phyloP scores from a whole-genome alignment of 2,329 filamentous ascomycete species.

The Colletotrichum cordylinicola region DNA sequence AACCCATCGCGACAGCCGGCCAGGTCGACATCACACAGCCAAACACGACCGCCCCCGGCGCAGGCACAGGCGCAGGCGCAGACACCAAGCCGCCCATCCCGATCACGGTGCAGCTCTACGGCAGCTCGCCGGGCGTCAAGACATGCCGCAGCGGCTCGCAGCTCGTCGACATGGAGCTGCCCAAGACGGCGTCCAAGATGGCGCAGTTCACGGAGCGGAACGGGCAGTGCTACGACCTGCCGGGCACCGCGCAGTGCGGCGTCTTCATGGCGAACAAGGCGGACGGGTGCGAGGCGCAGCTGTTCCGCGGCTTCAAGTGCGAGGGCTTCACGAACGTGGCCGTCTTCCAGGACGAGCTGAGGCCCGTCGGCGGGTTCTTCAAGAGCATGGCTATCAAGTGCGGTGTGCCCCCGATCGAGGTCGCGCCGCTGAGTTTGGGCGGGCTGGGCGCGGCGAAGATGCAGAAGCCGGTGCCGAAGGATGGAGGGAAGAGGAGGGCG shows the following conservation, averaged over 20 bases:
- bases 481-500: not conserved
- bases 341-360: slow-evolving; percentile 10
- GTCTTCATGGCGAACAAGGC: slow-evolving; percentile 16
- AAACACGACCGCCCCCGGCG: not conserved
- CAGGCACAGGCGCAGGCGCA: not conserved
- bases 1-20: slow-evolving; percentile 8
- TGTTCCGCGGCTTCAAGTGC: slow-evolving; percentile 13
- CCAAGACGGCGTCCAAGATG: not conserved
- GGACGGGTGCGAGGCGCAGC: slow-evolving; percentile 18
- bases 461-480: not conserved
- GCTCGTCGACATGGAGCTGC: not conserved
- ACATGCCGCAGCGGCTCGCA: slow-evolving; percentile 7
- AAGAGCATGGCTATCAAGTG: slow-evolving; percentile 16
- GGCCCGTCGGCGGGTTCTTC: slow-evolving; percentile 16
- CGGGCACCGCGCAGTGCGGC: slow-evolving; percentile 10
- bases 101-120: slow-evolving; percentile 13
- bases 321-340: slow-evolving; percentile 7
- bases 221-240: slow-evolving; percentile 19
- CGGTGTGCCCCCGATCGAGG: slow-evolving; percentile 13
- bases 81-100: slow-evolving; percentile 1
- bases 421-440: slow-evolving; percentile 9
- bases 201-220: not conserved
- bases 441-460: slow-evolving; percentile 5
- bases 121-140: slow-evolving; percentile 10
- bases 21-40: slow-evolving; percentile 3